These are phyloP conservation scores for Daphne laureola DNA, from an alignment of 441 rosid species.

Conservation along the genomic window DNA sequence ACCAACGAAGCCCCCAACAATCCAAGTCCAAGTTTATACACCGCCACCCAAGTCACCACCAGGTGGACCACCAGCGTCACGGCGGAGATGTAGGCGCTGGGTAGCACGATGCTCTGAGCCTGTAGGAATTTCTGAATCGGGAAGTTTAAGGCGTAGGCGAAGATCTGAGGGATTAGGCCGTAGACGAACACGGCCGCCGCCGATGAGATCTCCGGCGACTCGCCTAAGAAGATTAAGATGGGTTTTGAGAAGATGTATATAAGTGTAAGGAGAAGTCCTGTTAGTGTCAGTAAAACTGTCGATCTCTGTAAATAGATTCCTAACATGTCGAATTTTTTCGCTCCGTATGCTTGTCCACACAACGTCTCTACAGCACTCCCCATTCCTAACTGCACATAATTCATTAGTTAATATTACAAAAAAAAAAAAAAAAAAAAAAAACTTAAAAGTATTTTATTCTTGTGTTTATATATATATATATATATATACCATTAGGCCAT, in stretches of 20 bases:
- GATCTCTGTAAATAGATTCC: slow-evolving; percentile 58
- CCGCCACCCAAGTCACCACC: slow-evolving; percentile 34
- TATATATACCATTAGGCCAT: slow-evolving; percentile 51
- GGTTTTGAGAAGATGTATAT: slow-evolving; percentile 44
- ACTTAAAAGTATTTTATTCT: too few species aligned
- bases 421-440: background rate
- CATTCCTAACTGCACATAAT: slow-evolving; percentile 46
- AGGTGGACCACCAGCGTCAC: slow-evolving; percentile 37
- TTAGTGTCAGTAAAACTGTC: slow-evolving; percentile 37
- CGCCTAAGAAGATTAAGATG: slow-evolving; percentile 37
- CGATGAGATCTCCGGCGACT: slow-evolving; percentile 37
- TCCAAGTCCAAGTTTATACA: slow-evolving; percentile 39
- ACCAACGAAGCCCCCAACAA: slow-evolving; percentile 48
- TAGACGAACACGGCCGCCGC: slow-evolving; percentile 48
- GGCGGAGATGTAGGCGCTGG: slow-evolving; percentile 53
- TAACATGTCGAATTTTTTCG: slow-evolving; percentile 39
- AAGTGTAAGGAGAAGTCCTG: slow-evolving; percentile 33
- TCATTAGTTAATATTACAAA: background rate
- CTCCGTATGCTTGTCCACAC: slow-evolving; percentile 64
- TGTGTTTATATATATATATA: too few species aligned
- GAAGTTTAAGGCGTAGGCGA: slow-evolving; percentile 51
- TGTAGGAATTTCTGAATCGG: slow-evolving; percentile 58
- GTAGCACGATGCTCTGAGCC: slow-evolving; percentile 56
- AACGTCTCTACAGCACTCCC: slow-evolving; percentile 60
- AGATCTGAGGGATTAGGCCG: slow-evolving; percentile 59